These are phyloP conservation scores for Cystobasidiaceae sp. DNA, from an alignment of 1,284 basidiomycete species.

Conservation along the genomic window DNA sequence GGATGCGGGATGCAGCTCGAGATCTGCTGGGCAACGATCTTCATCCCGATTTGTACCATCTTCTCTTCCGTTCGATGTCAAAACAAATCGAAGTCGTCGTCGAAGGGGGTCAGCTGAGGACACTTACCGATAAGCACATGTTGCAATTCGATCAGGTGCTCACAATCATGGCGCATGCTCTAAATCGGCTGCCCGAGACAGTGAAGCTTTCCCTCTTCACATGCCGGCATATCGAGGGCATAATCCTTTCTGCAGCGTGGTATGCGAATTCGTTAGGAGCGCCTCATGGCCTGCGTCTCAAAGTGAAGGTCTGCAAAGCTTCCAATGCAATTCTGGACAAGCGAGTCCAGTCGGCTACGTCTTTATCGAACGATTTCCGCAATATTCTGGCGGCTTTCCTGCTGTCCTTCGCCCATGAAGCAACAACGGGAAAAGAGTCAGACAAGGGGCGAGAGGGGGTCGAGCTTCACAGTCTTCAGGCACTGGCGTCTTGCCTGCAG, in stretches of 20 bases:
- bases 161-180: too few species aligned
- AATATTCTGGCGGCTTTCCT: slow-evolving; percentile 2
- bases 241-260: not conserved
- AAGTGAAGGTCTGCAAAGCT: not conserved
- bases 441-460: not conserved
- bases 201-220: too few species aligned
- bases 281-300: not conserved
- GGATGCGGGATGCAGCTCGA: slow-evolving; percentile 13
- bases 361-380: not conserved
- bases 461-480: not conserved
- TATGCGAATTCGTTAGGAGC: not conserved
- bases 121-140: not conserved
- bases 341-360: not conserved
- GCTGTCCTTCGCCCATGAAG: not conserved
- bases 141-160: too few species aligned
- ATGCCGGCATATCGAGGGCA: not conserved
- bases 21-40: slow-evolving; percentile 6
- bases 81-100: not conserved
- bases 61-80: not conserved
- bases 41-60: not conserved
- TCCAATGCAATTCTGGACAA: not conserved
- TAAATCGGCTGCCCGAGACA: too few species aligned
- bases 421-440: not conserved
- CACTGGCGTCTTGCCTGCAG: not conserved
- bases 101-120: not conserved